These are phyloP conservation scores for Pseudocercospora musae DNA, from an alignment of 2,329 filamentous ascomycete species.

Conservation along the genomic window DNA sequence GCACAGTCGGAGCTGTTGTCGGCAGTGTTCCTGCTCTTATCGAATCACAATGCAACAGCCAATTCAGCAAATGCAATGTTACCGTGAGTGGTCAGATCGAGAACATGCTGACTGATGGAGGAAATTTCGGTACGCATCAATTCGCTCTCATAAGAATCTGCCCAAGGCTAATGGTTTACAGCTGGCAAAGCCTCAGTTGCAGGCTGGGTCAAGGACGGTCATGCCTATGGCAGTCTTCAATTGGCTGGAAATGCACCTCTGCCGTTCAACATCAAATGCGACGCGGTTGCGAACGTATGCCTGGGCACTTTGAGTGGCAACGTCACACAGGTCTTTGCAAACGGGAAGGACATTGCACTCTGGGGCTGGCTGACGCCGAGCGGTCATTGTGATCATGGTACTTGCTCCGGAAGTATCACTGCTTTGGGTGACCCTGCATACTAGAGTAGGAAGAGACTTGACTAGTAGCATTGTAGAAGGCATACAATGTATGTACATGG, in stretches of 20 bases:
- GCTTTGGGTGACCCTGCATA: constrained; percentile 17
- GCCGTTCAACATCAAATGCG: constrained; percentile 17
- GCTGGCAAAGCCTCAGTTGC: constrained; percentile 13
- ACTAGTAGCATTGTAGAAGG: too few species aligned
- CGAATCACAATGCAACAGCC: constrained; percentile 6
- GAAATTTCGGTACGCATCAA: constrained; percentile 9
- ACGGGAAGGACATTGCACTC: constrained; percentile 14
- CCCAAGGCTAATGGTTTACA: not conserved
- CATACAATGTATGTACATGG: too few species aligned
- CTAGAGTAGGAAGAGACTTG: not conserved
- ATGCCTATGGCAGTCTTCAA: constrained; percentile 8
- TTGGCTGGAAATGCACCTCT: constrained; percentile 9
- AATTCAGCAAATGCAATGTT: constrained; percentile 13
- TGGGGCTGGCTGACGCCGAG: constrained; percentile 16
- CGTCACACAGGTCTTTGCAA: constrained; percentile 14
- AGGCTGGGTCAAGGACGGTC: constrained; percentile 17
- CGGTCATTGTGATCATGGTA: constrained; percentile 9
- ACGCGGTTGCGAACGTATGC: constrained; percentile 7
- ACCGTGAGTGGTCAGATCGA: constrained; percentile 11
- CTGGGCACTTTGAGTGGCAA: constrained; percentile 13
- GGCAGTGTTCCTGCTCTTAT: constrained; percentile 6
- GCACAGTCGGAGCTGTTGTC: constrained; percentile 4
- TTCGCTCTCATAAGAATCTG: not conserved
- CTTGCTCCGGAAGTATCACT: constrained; percentile 8
- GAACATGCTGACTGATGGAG: constrained; percentile 12